phyloP scores from a whole-genome alignment of 192 early-diverging fungal genomes.

The Cladochytrium replicatum region DNA sequence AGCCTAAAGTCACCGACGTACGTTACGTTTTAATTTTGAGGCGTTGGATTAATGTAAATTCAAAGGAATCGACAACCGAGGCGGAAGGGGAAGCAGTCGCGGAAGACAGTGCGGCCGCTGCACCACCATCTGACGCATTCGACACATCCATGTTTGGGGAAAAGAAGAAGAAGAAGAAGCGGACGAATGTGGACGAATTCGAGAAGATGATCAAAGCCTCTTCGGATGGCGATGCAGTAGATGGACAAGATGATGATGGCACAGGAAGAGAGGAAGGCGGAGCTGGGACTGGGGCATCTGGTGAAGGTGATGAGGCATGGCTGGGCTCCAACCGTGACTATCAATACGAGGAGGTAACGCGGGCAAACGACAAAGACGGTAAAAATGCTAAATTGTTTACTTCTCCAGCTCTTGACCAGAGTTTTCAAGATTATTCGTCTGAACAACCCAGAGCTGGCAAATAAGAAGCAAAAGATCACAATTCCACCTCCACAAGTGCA shows the following conservation, averaged over 20 bases:
- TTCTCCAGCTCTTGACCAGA: constrained; percentile 64
- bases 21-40: constrained; percentile 6
- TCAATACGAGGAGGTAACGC: constrained; percentile 72
- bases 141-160: constrained; percentile 54
- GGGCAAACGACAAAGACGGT: constrained; percentile 3
- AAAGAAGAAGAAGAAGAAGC: constrained; percentile 73
- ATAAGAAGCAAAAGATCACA: constrained; percentile 89
- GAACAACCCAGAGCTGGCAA: constrained; percentile 87
- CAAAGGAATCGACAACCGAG: not conserved
- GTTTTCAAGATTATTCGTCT: constrained; percentile 84
- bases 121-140: constrained; percentile 23
- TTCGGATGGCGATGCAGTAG: constrained; percentile 38
- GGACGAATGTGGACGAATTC: constrained; percentile 69
- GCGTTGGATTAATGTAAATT: constrained; percentile 6
- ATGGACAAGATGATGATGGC: constrained; percentile 11
- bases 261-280: constrained; percentile 1
- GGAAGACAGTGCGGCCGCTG: constrained; percentile 26
- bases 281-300: constrained; percentile 9
- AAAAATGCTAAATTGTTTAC: not conserved
- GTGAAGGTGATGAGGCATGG: constrained; percentile 64
- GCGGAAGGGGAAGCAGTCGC: constrained; percentile 30
- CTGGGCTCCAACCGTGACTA: constrained; percentile 84
- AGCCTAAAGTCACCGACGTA: not conserved
- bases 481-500: constrained; percentile 85
- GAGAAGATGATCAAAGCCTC: constrained; percentile 60